Percentiles rank a stretch among this genome's conserved stretches.
These are phyloP conservation scores for Solanum virginianum DNA, from an alignment of 257 asterid genomes.

Conservation along the genomic window DNA sequence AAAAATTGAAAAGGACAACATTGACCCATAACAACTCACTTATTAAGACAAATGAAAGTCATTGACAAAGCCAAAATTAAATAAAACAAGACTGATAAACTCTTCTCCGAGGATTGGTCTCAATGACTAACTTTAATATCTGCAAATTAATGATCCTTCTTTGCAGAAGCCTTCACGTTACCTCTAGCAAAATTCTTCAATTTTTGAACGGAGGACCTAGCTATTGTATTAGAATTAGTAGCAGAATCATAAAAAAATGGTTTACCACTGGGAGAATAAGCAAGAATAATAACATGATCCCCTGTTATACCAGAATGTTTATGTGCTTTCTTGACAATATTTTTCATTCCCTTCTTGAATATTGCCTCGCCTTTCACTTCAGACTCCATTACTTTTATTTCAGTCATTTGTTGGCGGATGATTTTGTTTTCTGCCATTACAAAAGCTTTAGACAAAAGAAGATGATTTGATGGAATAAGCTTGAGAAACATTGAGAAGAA, in stretches of 20 bases:
- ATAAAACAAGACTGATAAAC: too few relatives aligned
- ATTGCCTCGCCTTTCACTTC: not conserved
- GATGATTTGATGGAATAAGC: not conserved
- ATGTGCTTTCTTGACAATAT: not conserved
- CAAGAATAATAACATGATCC: not conserved
- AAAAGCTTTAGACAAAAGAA: too few relatives aligned
- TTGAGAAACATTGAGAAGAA: not conserved
- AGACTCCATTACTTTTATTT: too few relatives aligned
- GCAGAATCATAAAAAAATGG: not conserved
- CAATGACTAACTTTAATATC: not conserved
- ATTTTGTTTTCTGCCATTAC: not conserved
- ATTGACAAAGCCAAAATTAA: not conserved
- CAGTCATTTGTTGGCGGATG: not conserved
- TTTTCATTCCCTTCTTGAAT: not conserved
- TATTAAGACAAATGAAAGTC: not conserved
- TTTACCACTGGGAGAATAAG: not conserved
- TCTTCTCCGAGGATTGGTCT: not conserved
- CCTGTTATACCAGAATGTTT: not conserved
- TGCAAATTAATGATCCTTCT: too few relatives aligned
- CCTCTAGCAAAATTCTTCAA: not conserved
- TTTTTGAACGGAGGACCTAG: not conserved
- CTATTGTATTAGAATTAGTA: not conserved
- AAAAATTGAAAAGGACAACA: not conserved
- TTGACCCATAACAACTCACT: not conserved
- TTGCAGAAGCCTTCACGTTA: not conserved